Evolutionary conservation across 345 rosid genomes (phyloP).

Genomic region (Capsella bursapastoris): DNA sequence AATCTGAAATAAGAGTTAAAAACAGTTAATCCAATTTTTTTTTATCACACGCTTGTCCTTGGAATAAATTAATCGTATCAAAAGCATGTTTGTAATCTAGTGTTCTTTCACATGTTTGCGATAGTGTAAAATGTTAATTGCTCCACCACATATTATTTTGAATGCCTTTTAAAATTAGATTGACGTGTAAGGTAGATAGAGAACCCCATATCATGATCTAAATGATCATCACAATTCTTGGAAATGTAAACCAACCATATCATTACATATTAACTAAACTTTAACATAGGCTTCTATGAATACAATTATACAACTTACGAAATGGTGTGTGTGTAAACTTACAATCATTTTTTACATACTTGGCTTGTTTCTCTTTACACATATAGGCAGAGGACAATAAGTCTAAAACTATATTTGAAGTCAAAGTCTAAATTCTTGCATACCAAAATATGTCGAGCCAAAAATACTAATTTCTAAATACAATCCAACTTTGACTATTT

Average conservation of each 20-base stretch:
- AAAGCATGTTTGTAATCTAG: too few species aligned
- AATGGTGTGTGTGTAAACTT: neutral
- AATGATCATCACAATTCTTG: neutral
- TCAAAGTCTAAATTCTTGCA: neutral
- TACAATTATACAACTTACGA: neutral
- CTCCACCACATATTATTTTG: neutral
- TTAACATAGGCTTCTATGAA: neutral
- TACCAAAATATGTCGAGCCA: neutral
- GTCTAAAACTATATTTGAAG: neutral
- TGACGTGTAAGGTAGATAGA: neutral
- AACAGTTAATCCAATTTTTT: too few species aligned
- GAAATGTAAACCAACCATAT: neutral
- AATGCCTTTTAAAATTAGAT: neutral
- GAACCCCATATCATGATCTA: neutral
- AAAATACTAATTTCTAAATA: neutral
- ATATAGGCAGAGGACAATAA: neutral
- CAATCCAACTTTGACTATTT: conserved; percentile 27
- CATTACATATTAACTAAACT: too few species aligned
- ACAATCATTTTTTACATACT: neutral
- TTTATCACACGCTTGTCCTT: neutral
- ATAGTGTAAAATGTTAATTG: neutral
- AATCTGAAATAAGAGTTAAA: too few species aligned
- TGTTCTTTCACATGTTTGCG: neutral
- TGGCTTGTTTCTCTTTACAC: neutral
- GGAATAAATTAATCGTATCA: too few species aligned